Base-by-base conservation (phyloP, 2,329 filamentous ascomycete genomes). In the Stromatinia cepivora region DNA sequence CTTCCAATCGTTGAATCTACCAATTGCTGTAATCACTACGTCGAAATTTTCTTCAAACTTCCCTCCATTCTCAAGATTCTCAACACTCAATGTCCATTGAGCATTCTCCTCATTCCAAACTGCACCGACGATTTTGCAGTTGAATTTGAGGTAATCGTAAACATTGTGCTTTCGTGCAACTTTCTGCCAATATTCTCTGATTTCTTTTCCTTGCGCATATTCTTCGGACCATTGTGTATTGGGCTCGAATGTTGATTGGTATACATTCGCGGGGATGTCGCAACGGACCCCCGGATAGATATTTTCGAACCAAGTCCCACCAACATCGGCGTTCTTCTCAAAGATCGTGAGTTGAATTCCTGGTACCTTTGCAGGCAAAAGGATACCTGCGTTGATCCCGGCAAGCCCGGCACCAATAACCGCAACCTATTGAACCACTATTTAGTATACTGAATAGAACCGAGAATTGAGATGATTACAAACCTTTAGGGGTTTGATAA, bases 191-290 rank as follows among this genome's bases (percentile, higher is more conserved):
- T 93, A 93, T 22, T 86, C 83, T 9, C 83, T 80, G 70, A 93
- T 92, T 77, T 93, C 90, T 5, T 80, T 77, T 0, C 90, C 90
- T 50, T 86, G 85, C 0, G 90, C 86, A 74, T 91, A 92, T 70
- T 88, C 83, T 73, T 91, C 87, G 0, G 84, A 84, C 90, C 90
- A 93, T 72, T 90, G 82, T 0, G 84, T 85, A 69, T 92, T 92
- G 0, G 89, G 88, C 9, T 83, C 82, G 76, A 91, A 92, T 10
- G 53, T 64, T 28, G 67, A 65, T 65, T 56, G 89, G 74, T 92
- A 92, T 28, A 89, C 88, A 80, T 71, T 80, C 73, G 79, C 77
- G 71, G 71, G 73, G 36, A 68, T 69, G 67, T 74, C 67, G 48
- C 72, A 76, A 53, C 72, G 63, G 17, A 76, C 72, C 3, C 75